Percentiles rank a stretch among this genome's conserved stretches.
Conservation (phyloP, 2,329 filamentous ascomycete genomes). For the Cladosporium sp. region DNA sequence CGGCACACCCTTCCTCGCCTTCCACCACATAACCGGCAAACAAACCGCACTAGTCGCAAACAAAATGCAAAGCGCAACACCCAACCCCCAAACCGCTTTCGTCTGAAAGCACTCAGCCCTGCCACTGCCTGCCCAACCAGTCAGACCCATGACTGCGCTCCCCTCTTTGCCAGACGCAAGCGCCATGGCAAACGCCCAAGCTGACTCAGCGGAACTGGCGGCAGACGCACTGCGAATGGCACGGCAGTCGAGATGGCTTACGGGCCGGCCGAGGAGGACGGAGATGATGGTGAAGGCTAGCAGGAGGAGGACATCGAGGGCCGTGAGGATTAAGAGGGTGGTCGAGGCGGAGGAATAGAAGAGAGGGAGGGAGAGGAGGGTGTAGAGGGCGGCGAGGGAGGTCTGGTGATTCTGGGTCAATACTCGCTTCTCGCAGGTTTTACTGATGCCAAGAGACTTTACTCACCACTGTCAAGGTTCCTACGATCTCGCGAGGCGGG, state of each 20-base stretch:
- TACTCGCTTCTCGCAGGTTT: background rate
- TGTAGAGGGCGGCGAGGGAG: constrained; percentile 74
- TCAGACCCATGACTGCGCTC: constrained; percentile 49
- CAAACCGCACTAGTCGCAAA: constrained; percentile 43
- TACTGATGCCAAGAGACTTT: too few species aligned
- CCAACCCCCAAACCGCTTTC: constrained; percentile 82
- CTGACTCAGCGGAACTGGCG: constrained; percentile 42
- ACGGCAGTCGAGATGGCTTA: constrained; percentile 73
- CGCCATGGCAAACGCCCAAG: constrained; percentile 52
- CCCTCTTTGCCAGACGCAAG: constrained; percentile 50
- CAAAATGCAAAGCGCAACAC: constrained; percentile 65
- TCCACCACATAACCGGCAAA: constrained; percentile 46
- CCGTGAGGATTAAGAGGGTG: constrained; percentile 68
- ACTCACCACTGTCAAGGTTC: constrained; percentile 73
- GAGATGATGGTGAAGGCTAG: constrained; percentile 75
- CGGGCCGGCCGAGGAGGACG: constrained; percentile 71
- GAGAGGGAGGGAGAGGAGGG: constrained; percentile 63
- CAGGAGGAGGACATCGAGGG: constrained; percentile 64
- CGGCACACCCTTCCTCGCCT: constrained; percentile 41
- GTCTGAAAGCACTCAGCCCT: constrained; percentile 72
- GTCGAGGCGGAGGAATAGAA: constrained; percentile 76
- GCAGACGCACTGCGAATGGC: constrained; percentile 46
- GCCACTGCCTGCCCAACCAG: constrained; percentile 56
- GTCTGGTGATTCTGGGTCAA: too few species aligned
- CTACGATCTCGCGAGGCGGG: constrained; percentile 69